A percentile compares a stretch with the other conserved stretches of the same genome.
These are phyloP conservation scores for Dictyostelium capitatum DNA, from an alignment of 78 protist genomes.

Conservation along the genomic window DNA sequence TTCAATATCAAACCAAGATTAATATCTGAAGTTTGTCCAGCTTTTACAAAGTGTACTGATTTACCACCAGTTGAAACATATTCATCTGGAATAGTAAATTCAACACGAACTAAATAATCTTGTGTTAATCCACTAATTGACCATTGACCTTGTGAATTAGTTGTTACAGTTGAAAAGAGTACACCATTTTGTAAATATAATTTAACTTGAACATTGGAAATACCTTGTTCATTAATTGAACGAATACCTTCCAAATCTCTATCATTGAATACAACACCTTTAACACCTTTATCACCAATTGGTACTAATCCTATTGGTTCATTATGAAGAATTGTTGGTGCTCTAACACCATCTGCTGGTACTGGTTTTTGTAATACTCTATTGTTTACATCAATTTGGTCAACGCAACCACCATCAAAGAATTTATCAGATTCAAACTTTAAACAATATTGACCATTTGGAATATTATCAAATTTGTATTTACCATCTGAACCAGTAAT, in stretches of 20 bases:
- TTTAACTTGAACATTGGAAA: background rate
- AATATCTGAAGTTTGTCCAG: background rate
- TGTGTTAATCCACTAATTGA: conserved; percentile 17
- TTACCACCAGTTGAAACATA: conserved; percentile 27
- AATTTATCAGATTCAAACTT: background rate
- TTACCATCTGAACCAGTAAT: background rate
- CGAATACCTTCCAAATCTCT: background rate
- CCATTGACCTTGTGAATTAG: conserved; percentile 10
- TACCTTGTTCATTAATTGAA: background rate
- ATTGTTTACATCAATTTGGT: background rate
- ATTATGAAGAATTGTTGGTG: background rate
- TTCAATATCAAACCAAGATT: background rate
- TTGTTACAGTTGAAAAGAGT: background rate
- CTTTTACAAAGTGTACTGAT: background rate
- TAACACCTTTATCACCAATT: background rate
- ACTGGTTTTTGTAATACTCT: background rate
- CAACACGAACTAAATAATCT: conserved; percentile 1
- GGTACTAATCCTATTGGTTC: background rate
- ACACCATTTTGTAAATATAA: background rate
- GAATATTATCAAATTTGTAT: conserved; percentile 22
- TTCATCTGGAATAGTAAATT: conserved; percentile 1
- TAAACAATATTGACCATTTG: background rate
- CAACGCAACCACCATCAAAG: conserved; percentile 23
- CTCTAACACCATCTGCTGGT: background rate
- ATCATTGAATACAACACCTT: conserved; percentile 8